Base-by-base conservation (phyloP, 495 filamentous ascomycete genomes). In the Hypoxylon intermedium region DNA sequence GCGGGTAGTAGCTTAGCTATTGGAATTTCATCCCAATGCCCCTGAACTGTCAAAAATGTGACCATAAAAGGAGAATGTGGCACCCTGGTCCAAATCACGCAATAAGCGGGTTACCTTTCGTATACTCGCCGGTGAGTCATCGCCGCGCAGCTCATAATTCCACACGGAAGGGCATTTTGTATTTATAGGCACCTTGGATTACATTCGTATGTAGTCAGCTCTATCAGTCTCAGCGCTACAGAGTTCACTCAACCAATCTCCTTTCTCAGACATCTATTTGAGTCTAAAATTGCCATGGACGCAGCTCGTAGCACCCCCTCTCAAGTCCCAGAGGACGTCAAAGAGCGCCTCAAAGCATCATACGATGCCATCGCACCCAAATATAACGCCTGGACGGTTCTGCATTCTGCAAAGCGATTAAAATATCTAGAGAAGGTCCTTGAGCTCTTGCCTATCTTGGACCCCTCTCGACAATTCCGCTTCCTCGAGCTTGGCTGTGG, bases 401-500 rank as follows among this genome's bases (percentile, higher is more conserved):
- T 30, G 3, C 58, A 74, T 36, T 53, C 34, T 12, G 33, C 49
- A 9, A 16, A 49, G 12, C 69, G 72, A 18, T 12, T 67, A 9
- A 2, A 15, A 1, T 73, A 72, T 30, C 48, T 71, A 4, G 43
- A 58, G 13, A 59, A 64, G 37, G 64, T 71, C 0, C 53, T 75
- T 26, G 23, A 48, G 12, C 37, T 58, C 11, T 51, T 74, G 5
- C 46, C 26, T 1, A 18, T 26, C 5, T 34, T 40, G 7, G 37
- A 12, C 13, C 11, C 16, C 11, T 26, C 58, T 18, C 26, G 15
- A 16, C 20, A 61, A 4, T 19, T 58, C 18, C 38, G 37, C 7
- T 59, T 67, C n/a, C 72, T 76, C 9, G 74, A 76, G 19, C 67
- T 75, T 6, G 74, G 74, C 18, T 73, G 73, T 44, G 74, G 74